Evolutionary conservation across 805 yeast genomes (phyloP), one percentile per base, ranked within the genome.

Genomic region (Nakazawaea populi): DNA sequence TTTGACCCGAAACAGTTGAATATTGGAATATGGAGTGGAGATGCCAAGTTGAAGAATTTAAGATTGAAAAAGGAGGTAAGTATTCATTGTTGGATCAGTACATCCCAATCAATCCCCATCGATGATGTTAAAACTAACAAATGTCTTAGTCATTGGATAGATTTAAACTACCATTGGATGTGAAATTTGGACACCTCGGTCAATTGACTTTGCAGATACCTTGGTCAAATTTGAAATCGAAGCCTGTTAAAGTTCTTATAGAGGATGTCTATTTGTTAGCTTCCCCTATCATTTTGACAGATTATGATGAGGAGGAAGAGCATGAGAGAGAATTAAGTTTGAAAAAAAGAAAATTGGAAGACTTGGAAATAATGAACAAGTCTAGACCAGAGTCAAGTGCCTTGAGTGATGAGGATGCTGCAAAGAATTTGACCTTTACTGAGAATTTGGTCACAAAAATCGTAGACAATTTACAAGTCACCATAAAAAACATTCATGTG

Each of bases 1-100:
- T 94, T 94, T 66, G 99, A 94, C 69, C 90, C 98, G 14, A 88
- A 87, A 58, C 97, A 94, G 62, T 72, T 94, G 60, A 91, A 94
- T 59, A 91, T 94, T 50, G 99, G 98, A 5, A 90, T 94, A 35
- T 91, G 98, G 96, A 82, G 90, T 60, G 99, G 99, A 37, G 98
- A 94, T 72, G 98, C 91, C 32, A 88, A 88, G 63, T 73, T 94
- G 49, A 77, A 76, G 55, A 83, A 91, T 63, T 76, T 95, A 54
- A 77, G 84, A 52, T 72, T 94, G 53, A 89, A 88, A 68, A 85
- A 87, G 54, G 97, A 91, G 63, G 73, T 68, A 53, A 44, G 70
- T 24, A 10, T 24, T 11, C 8, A 32, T 32, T 32, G 35, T 9
- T 32, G 11, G 35, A 32, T 32, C 11, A 9, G 35, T 32, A 32